Evolutionary conservation across 345 rosid genomes (phyloP).

Genomic region (Odontarrhena argentea): DNA sequence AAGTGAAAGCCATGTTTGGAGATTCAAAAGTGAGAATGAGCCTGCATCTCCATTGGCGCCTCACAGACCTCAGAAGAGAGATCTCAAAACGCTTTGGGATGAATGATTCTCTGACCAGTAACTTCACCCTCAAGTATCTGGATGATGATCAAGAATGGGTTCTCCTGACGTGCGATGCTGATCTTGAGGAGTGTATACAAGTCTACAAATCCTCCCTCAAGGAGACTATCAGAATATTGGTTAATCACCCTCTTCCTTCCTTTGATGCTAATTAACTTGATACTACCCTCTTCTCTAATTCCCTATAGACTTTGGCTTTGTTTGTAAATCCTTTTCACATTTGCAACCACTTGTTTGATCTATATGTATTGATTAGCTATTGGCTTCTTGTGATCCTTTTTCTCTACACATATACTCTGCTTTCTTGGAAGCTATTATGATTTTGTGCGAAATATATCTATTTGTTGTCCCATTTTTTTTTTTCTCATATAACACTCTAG

Average conservation of each 20-base stretch:
- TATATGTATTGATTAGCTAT: slow-evolving; percentile 3
- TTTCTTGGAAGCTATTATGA: slow-evolving; percentile 18
- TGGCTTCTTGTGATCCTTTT: slow-evolving; percentile 30
- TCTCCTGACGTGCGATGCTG: slow-evolving; percentile 73
- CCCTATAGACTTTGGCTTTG: slow-evolving; percentile 20
- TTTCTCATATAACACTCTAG: background rate
- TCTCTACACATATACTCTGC: background rate
- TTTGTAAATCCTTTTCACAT: slow-evolving; percentile 24
- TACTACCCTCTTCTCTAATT: slow-evolving; percentile 6
- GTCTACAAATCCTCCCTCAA: slow-evolving; percentile 53
- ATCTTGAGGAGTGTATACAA: slow-evolving; percentile 87
- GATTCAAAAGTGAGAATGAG: slow-evolving; percentile 59
- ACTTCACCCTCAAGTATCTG: slow-evolving; percentile 59
- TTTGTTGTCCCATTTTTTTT: background rate
- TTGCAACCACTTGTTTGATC: slow-evolving; percentile 27
- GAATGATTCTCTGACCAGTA: slow-evolving; percentile 45
- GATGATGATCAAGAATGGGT: slow-evolving; percentile 83
- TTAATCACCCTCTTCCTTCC: slow-evolving; percentile 49
- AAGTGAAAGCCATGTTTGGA: slow-evolving; percentile 66
- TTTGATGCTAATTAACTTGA: slow-evolving; percentile 16
- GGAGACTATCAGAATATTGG: slow-evolving; percentile 58
- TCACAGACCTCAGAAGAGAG: slow-evolving; percentile 58
- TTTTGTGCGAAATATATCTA: slow-evolving; percentile 12
- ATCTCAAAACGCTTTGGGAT: slow-evolving; percentile 55
- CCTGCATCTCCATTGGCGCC: slow-evolving; percentile 53